Percentiles rank a stretch among this genome's conserved stretches.
Conservation (phyloP, 2,329 filamentous ascomycete species). For the Falciphora oryzae region DNA sequence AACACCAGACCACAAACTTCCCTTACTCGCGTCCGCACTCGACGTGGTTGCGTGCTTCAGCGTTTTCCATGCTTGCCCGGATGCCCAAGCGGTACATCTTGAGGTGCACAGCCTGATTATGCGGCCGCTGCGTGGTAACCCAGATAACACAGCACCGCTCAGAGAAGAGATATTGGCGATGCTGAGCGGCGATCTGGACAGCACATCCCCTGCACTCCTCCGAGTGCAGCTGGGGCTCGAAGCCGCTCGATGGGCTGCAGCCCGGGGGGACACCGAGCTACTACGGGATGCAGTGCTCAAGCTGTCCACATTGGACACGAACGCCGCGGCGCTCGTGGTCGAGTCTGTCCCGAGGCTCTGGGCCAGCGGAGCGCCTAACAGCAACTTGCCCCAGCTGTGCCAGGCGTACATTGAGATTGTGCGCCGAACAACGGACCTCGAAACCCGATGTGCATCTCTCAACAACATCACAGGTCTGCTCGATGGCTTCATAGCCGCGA, state of each 20-base stretch:
- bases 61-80: conserved; percentile 24
- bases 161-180: neutral
- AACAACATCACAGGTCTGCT: conserved; percentile 41
- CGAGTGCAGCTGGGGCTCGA: conserved; percentile 32
- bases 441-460: conserved; percentile 42
- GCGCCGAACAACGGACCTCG: conserved; percentile 30
- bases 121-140: neutral
- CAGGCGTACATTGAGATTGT: conserved; percentile 38
- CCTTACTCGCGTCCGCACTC: neutral
- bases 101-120: conserved; percentile 22
- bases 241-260: conserved; percentile 28
- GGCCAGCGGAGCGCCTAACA: conserved; percentile 14
- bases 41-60: neutral
- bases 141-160: neutral
- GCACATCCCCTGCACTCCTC: conserved; percentile 28
- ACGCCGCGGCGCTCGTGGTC: conserved; percentile 35
- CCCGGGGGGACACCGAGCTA: conserved; percentile 11
- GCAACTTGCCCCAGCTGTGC: conserved; percentile 29
- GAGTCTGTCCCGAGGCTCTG: conserved; percentile 31
- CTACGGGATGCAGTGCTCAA: conserved; percentile 28
- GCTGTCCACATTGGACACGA: conserved; percentile 32
- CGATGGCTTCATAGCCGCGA: conserved; percentile 31
- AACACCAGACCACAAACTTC: neutral
- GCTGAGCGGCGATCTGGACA: neutral
- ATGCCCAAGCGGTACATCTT: conserved; percentile 39